Base-by-base conservation (phyloP, 2,329 filamentous ascomycete genomes). In the Exophiala xenobiotica region DNA sequence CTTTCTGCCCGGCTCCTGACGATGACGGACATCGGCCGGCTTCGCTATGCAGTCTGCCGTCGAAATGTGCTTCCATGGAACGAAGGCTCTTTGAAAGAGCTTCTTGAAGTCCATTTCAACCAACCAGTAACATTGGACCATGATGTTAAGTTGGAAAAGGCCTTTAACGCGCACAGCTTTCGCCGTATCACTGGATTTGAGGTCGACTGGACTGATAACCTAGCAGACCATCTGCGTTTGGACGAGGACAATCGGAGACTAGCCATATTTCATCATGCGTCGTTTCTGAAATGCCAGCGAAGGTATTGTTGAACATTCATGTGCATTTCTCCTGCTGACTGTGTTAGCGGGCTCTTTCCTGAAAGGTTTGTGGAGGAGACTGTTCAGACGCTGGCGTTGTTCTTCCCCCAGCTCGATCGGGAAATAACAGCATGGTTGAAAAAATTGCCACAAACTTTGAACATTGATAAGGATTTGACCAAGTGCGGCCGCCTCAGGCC, bases 401-500 rank as follows among this genome's bases (percentile, higher is more conserved):
- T 55, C 12, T 43, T 48, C 49, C 37, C 41, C 11, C 26, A 37
- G 42, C 22, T 8, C 2, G 27, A 37, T 7, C 7, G 53, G 45
- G 41, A 54, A 1, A 59, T 59, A 0, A 45, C 47, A 1, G 61
- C 56, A 26, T 69, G 64, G 65, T 63, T 63, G 33, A 44, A 16
- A 23, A 54, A 49, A 12, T 57, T 57, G 46, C 24, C 45, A 12
- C 18, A 40, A 20, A 19, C 40, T 29, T 22, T 58, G 49, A 52
- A 59, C 53, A 29, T 71, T 26, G 70, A 73, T 49, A 31, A 12
- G 3, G 50, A 59, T 3, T 47, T 66, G 0, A 44, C 59, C 0
- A 53, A 55, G 1, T 67, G 67, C 24, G 67, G 66, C 1, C 64
- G 58, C 4, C 59, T 75, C 2, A 61, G 56, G 23, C 55, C 64